Evolutionary conservation across 495 filamentous ascomycete species (phyloP).

Genomic region (Pyronema omphalodes): DNA sequence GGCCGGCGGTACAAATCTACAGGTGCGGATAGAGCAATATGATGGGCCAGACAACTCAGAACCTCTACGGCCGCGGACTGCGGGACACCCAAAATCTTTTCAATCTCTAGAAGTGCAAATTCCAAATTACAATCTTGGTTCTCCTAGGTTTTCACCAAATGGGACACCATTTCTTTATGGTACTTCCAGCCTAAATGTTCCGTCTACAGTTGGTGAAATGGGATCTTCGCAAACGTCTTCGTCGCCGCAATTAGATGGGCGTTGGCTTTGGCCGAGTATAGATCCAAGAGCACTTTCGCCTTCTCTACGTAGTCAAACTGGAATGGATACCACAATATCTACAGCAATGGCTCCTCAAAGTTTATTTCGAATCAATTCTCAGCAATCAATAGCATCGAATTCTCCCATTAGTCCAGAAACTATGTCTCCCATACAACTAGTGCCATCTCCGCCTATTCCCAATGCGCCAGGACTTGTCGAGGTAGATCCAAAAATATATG

Average conservation of each 20-base stretch:
- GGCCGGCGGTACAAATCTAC: conserved; percentile 37
- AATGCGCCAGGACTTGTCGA: conserved; percentile 21
- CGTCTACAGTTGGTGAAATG: conserved; percentile 22
- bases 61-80: conserved; percentile 39
- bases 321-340: neutral
- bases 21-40: conserved; percentile 63
- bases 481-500: conserved; percentile 52
- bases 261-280: conserved; percentile 28
- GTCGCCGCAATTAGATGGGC: conserved; percentile 32
- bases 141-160: conserved; percentile 58
- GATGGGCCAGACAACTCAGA: conserved; percentile 44
- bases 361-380: neutral
- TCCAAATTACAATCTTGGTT: conserved; percentile 70
- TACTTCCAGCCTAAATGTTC: conserved; percentile 39
- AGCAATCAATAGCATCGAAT: neutral
- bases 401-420: conserved; percentile 25
- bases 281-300: conserved; percentile 21
- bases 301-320: conserved; percentile 14
- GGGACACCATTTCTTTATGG: conserved; percentile 67
- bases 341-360: neutral
- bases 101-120: conserved; percentile 61
- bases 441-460: conserved; percentile 24
- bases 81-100: conserved; percentile 35
- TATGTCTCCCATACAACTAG: conserved; percentile 27
- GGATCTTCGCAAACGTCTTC: conserved; percentile 29